Percentiles rank a stretch among this genome's conserved stretches.
These are phyloP conservation scores for Hericium rajendrae DNA, from an alignment of 768 basidiomycete species.

Conservation along the genomic window DNA sequence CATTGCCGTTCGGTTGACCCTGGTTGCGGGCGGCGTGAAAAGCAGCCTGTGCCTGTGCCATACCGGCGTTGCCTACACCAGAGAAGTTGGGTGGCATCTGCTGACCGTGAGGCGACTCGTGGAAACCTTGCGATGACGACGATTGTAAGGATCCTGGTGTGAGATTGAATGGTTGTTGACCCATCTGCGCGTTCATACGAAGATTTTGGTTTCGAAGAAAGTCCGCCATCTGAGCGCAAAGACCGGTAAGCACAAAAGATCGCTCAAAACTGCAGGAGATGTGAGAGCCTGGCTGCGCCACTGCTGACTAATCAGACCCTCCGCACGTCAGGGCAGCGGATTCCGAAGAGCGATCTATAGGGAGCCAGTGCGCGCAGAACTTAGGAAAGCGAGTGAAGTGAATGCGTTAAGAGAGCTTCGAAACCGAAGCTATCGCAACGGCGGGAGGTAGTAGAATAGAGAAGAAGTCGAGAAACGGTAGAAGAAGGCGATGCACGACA, in stretches of 20 bases:
- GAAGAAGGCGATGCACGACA: neutral
- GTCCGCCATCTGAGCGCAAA: neutral
- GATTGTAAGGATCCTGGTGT: neutral
- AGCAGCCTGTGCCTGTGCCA: neutral
- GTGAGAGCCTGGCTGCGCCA: neutral
- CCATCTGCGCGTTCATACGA: neutral
- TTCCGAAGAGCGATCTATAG: neutral
- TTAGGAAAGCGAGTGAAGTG: too few species aligned
- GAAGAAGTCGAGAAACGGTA: neutral
- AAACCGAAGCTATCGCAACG: too few species aligned
- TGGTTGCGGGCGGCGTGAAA: neutral
- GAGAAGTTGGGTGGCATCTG: neutral
- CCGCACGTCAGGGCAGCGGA: neutral
- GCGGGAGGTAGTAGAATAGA: too few species aligned
- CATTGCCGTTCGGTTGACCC: too few species aligned
- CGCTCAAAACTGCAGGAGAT: neutral
- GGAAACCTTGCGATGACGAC: conserved; percentile 1
- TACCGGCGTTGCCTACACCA: neutral
- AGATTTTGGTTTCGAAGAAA: neutral
- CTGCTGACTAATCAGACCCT: conserved; percentile 2
- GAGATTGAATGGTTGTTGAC: neutral
- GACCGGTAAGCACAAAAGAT: neutral
- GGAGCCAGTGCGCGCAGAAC: neutral
- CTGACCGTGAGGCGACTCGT: neutral
- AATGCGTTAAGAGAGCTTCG: too few species aligned